Percentiles rank a stretch among this genome's conserved stretches.
phyloP scores from a whole-genome alignment of 1,284 basidiomycete genomes.

The Trametes hirsuta region DNA sequence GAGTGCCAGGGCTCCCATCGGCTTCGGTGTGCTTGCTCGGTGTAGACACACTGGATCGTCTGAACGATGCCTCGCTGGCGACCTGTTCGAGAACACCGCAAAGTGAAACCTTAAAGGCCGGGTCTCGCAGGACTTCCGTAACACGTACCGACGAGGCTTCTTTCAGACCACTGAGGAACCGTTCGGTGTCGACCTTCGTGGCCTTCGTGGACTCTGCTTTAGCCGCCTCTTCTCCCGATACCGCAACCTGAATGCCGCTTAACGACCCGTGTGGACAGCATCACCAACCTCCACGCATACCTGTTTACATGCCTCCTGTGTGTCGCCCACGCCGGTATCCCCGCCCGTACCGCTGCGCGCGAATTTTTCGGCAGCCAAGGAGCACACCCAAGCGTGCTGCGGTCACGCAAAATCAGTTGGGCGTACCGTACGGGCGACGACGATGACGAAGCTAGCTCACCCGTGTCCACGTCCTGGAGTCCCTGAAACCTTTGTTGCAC shows the following conservation, averaged over 20 bases:
- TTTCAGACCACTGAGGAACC: background rate
- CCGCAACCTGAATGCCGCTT: too few relatives aligned
- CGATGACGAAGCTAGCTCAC: background rate
- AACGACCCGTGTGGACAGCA: too few relatives aligned
- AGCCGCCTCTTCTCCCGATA: too few relatives aligned
- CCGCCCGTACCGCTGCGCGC: background rate
- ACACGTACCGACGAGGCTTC: background rate
- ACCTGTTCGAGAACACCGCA: background rate
- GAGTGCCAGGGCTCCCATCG: background rate
- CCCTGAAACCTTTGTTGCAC: constrained; percentile 3
- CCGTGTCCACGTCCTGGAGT: background rate
- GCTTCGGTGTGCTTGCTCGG: background rate
- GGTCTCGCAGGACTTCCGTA: background rate
- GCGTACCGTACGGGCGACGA: background rate
- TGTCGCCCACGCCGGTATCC: too few relatives aligned
- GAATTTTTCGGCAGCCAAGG: background rate
- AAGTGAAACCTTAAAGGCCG: background rate
- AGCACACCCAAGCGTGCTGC: background rate
- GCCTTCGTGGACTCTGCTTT: background rate
- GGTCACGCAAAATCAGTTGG: too few relatives aligned
- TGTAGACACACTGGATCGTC: background rate
- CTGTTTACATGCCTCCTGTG: too few relatives aligned
- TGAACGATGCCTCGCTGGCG: background rate
- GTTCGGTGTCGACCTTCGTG: background rate
- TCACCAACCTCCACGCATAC: too few relatives aligned